These are phyloP conservation scores for Nemania diffusa DNA, from an alignment of 2,329 filamentous ascomycete species.

Conservation along the genomic window DNA sequence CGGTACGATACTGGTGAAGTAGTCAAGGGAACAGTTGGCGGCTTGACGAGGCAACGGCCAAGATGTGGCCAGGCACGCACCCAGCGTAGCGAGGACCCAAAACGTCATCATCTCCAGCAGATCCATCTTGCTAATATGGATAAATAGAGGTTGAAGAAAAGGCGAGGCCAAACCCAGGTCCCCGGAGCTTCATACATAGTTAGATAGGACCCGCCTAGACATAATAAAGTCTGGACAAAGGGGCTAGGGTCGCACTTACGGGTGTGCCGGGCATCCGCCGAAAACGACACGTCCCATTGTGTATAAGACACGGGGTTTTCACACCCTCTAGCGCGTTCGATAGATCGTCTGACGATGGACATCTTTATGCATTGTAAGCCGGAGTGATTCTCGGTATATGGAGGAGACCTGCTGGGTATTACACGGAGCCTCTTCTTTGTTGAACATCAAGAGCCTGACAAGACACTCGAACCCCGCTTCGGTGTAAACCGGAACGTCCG, in stretches of 20 bases:
- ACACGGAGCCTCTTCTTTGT: not conserved
- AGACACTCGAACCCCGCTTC: not conserved
- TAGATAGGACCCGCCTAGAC: not conserved
- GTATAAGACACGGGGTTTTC: not conserved
- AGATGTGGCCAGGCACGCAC: constrained; percentile 21
- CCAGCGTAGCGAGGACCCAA: constrained; percentile 23
- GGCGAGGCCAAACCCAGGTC: constrained; percentile 9
- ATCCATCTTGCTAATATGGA: constrained; percentile 18
- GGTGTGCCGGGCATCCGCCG: not conserved
- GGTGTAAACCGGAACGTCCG: not conserved
- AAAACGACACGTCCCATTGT: constrained; percentile 18
- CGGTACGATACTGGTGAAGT: constrained; percentile 40
- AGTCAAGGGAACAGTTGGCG: constrained; percentile 36
- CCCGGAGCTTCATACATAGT: not conserved
- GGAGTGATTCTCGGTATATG: not conserved
- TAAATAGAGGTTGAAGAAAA: constrained; percentile 10
- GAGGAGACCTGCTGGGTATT: not conserved
- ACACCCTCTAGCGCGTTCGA: constrained; percentile 7
- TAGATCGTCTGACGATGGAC: constrained; percentile 17
- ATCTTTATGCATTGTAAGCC: constrained; percentile 24
- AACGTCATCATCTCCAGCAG: constrained; percentile 19
- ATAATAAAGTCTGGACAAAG: constrained; percentile 18
- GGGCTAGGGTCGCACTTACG: constrained; percentile 19
- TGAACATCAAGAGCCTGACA: not conserved
- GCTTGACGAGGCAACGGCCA: constrained; percentile 34